These are phyloP conservation scores for Gonium pectorale DNA, from an alignment of 139 green algal genomes.

Conservation along the genomic window DNA sequence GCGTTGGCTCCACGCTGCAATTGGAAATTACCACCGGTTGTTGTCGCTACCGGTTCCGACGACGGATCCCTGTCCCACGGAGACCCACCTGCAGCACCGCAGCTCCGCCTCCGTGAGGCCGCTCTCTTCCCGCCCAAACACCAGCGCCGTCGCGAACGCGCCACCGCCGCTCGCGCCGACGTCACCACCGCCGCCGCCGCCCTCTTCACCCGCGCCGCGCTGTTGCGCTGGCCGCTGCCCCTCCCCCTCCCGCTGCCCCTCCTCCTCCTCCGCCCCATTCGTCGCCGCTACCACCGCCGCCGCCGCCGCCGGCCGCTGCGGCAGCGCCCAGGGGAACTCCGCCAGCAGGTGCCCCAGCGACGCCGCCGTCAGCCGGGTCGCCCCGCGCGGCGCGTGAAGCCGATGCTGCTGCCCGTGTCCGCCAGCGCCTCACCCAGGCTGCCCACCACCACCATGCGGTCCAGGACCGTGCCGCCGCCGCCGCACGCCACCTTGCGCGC, in stretches of 20 bases:
- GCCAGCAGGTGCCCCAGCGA: slow-evolving; percentile 52
- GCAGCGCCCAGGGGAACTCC: slow-evolving; percentile 40
- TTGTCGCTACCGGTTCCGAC: no score
- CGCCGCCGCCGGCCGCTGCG: not conserved
- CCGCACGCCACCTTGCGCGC: slow-evolving; percentile 60
- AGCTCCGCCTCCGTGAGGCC: slow-evolving; percentile 77
- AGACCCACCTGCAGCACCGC: slow-evolving; percentile 60
- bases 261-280: not conserved
- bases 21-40: no score
- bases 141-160: slow-evolving; percentile 65
- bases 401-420: slow-evolving; percentile 61
- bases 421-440: slow-evolving; percentile 49
- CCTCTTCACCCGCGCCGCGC: no score
- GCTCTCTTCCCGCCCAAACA: slow-evolving; percentile 86
- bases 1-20: no score
- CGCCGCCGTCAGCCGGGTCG: slow-evolving; percentile 54
- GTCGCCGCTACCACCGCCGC: not conserved
- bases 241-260: not conserved
- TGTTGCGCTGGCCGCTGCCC: no score
- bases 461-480: slow-evolving; percentile 45
- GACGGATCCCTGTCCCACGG: not conserved
- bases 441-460: slow-evolving; percentile 47
- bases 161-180: no score
- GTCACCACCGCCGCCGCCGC: no score
- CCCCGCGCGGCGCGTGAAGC: slow-evolving; percentile 68